These are phyloP conservation scores for Luffa acutangula DNA, from an alignment of 306 rosid species.

Conservation along the genomic window DNA sequence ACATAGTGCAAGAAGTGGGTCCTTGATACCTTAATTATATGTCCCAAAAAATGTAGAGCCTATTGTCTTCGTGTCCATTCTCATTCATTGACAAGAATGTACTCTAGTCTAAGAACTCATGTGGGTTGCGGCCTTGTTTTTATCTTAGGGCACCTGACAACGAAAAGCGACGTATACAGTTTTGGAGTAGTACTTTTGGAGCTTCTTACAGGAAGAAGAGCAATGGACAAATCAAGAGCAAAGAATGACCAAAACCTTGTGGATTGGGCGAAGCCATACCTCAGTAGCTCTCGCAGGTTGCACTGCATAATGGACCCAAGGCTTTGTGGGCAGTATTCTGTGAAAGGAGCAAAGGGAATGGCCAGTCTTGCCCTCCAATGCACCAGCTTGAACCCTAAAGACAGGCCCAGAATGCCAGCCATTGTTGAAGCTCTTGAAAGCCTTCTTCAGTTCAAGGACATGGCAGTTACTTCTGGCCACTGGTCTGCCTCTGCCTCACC, in stretches of 20 bases:
- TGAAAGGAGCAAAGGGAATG: conserved; percentile 69
- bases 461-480: conserved; percentile 78
- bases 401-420: conserved; percentile 69
- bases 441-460: conserved; percentile 65
- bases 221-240: conserved; percentile 62
- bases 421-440: conserved; percentile 69
- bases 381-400: conserved; percentile 71
- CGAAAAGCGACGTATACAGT: conserved; percentile 78
- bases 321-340: conserved; percentile 79
- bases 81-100: not conserved
- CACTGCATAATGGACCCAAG: conserved; percentile 69
- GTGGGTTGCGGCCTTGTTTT: not conserved
- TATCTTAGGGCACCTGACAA: conserved; percentile 74
- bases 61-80: not conserved
- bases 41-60: not conserved
- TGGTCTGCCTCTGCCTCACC: conserved; percentile 53
- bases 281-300: conserved; percentile 47
- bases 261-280: conserved; percentile 84
- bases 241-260: conserved; percentile 75
- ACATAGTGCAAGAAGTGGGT: not conserved
- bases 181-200: conserved; percentile 87
- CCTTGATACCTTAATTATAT: not conserved
- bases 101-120: not conserved
- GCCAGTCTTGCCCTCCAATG: conserved; percentile 64
- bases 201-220: conserved; percentile 75